Percentiles rank a stretch among this genome's conserved stretches.
These are phyloP conservation scores for Passalora sequoiae DNA, from an alignment of 2,329 filamentous ascomycete genomes.

Conservation along the genomic window DNA sequence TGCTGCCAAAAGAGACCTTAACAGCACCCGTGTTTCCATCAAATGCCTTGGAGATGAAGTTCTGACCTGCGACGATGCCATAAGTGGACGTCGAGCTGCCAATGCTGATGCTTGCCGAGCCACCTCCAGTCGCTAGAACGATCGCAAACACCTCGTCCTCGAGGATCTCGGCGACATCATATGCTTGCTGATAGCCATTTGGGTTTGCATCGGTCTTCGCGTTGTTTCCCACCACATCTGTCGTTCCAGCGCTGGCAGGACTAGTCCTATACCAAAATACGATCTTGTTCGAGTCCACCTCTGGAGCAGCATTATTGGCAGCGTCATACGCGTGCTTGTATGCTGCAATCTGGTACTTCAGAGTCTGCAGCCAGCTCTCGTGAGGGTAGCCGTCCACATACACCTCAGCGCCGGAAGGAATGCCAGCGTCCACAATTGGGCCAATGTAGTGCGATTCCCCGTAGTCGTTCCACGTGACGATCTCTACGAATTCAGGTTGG, in stretches of 20 bases:
- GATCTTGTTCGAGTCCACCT: constrained; percentile 28
- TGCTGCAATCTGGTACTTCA: constrained; percentile 49
- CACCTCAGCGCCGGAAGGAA: constrained; percentile 39
- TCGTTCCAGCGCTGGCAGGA: constrained; percentile 34
- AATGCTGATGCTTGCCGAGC: constrained; percentile 37
- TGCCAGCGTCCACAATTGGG: constrained; percentile 33
- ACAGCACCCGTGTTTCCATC: constrained; percentile 39
- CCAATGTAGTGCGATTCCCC: constrained; percentile 54
- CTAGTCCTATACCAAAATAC: constrained; percentile 45
- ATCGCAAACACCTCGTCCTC: constrained; percentile 46
- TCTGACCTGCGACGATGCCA: constrained; percentile 17
- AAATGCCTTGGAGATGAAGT: constrained; percentile 32
- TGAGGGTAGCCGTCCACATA: constrained; percentile 49
- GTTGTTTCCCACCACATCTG: constrained; percentile 34
- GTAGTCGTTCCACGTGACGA: constrained; percentile 58
- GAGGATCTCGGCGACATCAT: constrained; percentile 31
- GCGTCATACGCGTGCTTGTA: constrained; percentile 44
- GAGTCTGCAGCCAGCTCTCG: constrained; percentile 45
- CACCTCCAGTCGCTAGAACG: constrained; percentile 29
- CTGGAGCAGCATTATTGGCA: constrained; percentile 8
- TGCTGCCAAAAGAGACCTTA: constrained; percentile 32
- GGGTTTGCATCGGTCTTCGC: constrained; percentile 30
- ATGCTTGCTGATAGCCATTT: constrained; percentile 25
- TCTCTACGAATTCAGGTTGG: constrained; percentile 49
- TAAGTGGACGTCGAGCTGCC: constrained; percentile 30